Evolutionary conservation across 2,329 filamentous ascomycete species (phyloP).

Genomic region (Lanzia echinophila): DNA sequence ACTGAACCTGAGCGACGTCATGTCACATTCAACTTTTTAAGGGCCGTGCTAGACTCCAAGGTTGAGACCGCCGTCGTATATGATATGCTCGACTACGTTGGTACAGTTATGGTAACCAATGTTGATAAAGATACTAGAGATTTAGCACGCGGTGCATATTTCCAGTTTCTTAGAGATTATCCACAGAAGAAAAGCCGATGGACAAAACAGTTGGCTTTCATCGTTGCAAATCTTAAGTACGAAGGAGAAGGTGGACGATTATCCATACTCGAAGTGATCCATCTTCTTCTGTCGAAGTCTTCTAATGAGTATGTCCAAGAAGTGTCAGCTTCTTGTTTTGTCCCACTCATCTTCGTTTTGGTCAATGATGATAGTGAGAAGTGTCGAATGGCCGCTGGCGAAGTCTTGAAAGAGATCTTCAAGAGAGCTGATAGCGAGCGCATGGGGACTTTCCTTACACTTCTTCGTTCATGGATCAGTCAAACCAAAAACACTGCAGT

Average conservation of each 20-base stretch:
- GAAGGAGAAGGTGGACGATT: slow-evolving; percentile 80
- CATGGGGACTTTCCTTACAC: slow-evolving; percentile 59
- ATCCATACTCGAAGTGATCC: slow-evolving; percentile 87
- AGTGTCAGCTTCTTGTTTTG: slow-evolving; percentile 72
- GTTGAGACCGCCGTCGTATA: slow-evolving; percentile 84
- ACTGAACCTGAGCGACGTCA: slow-evolving; percentile 90
- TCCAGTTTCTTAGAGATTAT: slow-evolving; percentile 91
- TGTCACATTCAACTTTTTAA: slow-evolving; percentile 89
- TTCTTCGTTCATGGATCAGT: slow-evolving; percentile 70
- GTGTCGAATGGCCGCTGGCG: slow-evolving; percentile 75
- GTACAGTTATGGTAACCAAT: slow-evolving; percentile 91
- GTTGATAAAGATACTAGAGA: slow-evolving; percentile 84
- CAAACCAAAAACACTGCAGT: slow-evolving; percentile 67
- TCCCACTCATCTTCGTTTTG: slow-evolving; percentile 77
- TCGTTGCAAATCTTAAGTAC: slow-evolving; percentile 87
- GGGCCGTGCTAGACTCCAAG: slow-evolving; percentile 77
- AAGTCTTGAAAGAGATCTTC: slow-evolving; percentile 76
- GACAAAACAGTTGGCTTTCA: slow-evolving; percentile 80
- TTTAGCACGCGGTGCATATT: slow-evolving; percentile 79
- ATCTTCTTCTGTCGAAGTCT: slow-evolving; percentile 79
- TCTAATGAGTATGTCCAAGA: slow-evolving; percentile 77
- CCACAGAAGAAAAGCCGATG: slow-evolving; percentile 86
- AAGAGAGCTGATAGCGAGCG: slow-evolving; percentile 68
- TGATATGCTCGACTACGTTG: slow-evolving; percentile 82
- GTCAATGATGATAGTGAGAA: slow-evolving; percentile 83